A percentile compares a stretch with the other conserved stretches of the same genome.
Evolutionary conservation across 1,284 basidiomycete species (phyloP).

Genomic region (Apiotrichum porosum): DNA sequence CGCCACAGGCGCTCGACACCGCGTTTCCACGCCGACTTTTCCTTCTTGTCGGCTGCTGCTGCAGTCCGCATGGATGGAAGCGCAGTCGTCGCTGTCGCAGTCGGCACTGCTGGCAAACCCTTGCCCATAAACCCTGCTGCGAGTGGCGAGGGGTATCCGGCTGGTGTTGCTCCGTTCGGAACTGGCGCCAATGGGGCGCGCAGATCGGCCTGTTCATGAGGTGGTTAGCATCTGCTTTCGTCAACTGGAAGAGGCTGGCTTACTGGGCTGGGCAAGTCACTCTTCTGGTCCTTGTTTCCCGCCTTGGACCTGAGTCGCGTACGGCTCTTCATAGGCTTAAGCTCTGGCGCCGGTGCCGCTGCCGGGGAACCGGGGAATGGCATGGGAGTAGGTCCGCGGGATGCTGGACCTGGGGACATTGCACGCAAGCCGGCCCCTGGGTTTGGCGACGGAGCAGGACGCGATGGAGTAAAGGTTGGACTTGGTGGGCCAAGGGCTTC

Average conservation of each 20-base stretch:
- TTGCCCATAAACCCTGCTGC: not conserved
- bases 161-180: not conserved
- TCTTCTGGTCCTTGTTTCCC: not conserved
- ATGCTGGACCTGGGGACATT: no score
- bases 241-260: not conserved
- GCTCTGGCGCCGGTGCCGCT: not conserved
- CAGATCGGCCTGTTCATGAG: not conserved
- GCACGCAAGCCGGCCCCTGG: no score
- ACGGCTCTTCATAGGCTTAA: conserved; percentile 4
- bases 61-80: no score
- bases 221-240: not conserved
- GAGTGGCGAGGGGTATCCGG: not conserved
- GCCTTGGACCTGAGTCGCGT: conserved; percentile 2
- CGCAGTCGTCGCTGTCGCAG: no score
- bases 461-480: not conserved
- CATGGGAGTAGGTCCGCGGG: no score
- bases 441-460: no score
- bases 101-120: no score
- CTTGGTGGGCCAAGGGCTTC: not conserved
- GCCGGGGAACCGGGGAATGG: not conserved
- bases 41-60: no score
- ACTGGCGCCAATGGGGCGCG: not conserved
- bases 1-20: conserved; percentile 41
- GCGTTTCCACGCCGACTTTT: conserved; percentile 35
- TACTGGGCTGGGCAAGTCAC: no score